Evolutionary conservation across 805 yeast species (phyloP).

Genomic region (Saccharomycopsis amapae): DNA sequence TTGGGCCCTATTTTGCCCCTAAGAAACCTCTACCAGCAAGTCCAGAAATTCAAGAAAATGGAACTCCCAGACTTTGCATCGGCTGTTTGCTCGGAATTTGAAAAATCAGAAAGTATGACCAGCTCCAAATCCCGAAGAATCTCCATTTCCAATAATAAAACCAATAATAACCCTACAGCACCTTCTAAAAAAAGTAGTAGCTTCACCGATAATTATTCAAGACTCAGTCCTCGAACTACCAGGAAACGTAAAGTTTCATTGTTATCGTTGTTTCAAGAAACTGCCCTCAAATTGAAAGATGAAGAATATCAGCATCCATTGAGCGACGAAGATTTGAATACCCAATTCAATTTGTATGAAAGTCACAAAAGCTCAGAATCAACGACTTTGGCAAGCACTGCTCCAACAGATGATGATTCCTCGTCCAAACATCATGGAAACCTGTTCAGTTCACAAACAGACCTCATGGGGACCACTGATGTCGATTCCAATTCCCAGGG

Average conservation of each 20-base stretch:
- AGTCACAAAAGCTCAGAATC: background rate
- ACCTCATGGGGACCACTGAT: background rate
- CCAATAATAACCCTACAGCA: background rate
- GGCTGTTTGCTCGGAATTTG: background rate
- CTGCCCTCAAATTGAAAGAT: conserved; percentile 20
- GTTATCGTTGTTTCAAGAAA: conserved; percentile 13
- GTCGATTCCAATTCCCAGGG: background rate
- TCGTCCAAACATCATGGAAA: too few relatives aligned
- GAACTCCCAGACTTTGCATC: background rate
- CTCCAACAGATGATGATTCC: too few relatives aligned
- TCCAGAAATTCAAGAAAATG: conserved; percentile 2
- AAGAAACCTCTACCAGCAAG: conserved; percentile 8
- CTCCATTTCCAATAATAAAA: background rate
- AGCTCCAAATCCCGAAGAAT: conserved; percentile 1
- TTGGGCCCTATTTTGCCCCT: conserved; percentile 16
- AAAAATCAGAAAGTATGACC: background rate
- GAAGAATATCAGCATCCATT: conserved; percentile 12
- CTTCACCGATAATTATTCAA: conserved; percentile 2
- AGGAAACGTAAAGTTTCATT: conserved; percentile 15
- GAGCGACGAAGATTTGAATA: conserved; percentile 3
- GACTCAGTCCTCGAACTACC: conserved; percentile 2
- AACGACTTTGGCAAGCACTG: too few relatives aligned
- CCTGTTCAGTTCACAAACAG: too few relatives aligned
- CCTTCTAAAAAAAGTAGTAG: background rate
- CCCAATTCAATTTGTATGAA: conserved; percentile 9